A percentile compares a stretch with the other conserved stretches of the same genome.
Evolutionary conservation across 1,139 yeast species (phyloP).

Genomic region (Yamadazyma sp.): DNA sequence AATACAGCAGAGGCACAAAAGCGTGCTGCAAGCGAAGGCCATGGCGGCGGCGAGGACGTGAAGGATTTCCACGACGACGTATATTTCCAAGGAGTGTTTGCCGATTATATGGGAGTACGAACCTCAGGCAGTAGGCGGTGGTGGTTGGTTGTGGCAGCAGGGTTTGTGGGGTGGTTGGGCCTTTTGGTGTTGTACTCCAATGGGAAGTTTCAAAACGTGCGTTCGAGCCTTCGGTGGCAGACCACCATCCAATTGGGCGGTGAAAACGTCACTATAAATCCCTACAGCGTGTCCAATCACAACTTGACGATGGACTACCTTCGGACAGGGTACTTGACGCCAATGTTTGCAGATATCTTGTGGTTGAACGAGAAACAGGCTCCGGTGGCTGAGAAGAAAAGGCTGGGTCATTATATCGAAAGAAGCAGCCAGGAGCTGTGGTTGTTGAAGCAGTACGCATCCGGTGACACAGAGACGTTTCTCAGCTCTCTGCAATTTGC

Average conservation of each 20-base stretch:
- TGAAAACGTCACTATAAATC: conserved; percentile 32
- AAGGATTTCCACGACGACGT: conserved; percentile 27
- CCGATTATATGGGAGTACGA: conserved; percentile 18
- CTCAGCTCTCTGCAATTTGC: conserved; percentile 28
- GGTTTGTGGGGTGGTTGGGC: conserved; percentile 25
- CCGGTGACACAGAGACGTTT: conserved; percentile 18
- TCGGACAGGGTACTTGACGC: conserved; percentile 24
- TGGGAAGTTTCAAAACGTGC: conserved; percentile 20
- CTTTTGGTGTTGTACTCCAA: conserved; percentile 33
- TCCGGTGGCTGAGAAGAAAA: conserved; percentile 31
- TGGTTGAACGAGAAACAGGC: conserved; percentile 37
- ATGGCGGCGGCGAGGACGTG: neutral
- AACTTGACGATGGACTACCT: conserved; percentile 32
- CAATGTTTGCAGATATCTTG: conserved; percentile 19
- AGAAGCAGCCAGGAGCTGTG: conserved; percentile 19
- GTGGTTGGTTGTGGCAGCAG: conserved; percentile 7
- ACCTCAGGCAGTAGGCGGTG: conserved; percentile 9
- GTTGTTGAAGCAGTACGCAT: conserved; percentile 13
- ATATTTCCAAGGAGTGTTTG: conserved; percentile 24
- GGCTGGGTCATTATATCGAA: conserved; percentile 36
- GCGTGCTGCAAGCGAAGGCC: neutral
- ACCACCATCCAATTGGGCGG: conserved; percentile 29
- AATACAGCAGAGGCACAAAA: conserved; percentile 5
- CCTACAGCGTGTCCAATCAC: conserved; percentile 24
- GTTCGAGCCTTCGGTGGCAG: conserved; percentile 26